A percentile compares a stretch with the other conserved stretches of the same genome.
Conservation (phyloP, 176 grass and related monocot species). For the Oryza glaberrima region DNA sequence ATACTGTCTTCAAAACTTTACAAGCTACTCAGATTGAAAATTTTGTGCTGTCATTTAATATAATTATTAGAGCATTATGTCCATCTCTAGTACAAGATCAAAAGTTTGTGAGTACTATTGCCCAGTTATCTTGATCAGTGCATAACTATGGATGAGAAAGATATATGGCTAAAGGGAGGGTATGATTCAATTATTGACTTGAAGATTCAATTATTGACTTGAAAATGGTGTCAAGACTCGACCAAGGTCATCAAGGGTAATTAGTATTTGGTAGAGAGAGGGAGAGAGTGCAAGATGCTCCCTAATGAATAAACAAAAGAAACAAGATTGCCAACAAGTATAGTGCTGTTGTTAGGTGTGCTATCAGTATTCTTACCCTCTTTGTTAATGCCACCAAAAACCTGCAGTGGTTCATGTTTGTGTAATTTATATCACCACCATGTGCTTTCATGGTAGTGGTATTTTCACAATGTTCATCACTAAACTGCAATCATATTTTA, state of each 20-base stretch:
- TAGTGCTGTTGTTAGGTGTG: slow-evolving; percentile 22
- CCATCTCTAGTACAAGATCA: background rate
- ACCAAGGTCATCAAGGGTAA: slow-evolving; percentile 14
- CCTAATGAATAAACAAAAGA: slow-evolving; percentile 17
- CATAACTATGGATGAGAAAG: background rate
- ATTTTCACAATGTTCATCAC: background rate
- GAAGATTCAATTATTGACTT: background rate
- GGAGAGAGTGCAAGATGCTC: background rate
- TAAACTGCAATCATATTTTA: background rate
- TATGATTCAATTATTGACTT: background rate
- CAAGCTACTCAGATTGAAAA: background rate
- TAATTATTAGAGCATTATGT: background rate
- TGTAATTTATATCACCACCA: slow-evolving; percentile 5
- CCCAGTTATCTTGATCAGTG: background rate
- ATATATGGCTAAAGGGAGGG: background rate
- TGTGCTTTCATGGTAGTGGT: background rate
- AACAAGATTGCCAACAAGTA: background rate
- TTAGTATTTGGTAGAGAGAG: slow-evolving; percentile 30
- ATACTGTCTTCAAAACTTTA: slow-evolving; percentile 6
- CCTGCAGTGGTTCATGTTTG: background rate
- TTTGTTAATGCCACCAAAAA: slow-evolving; percentile 27
- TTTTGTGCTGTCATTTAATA: background rate
- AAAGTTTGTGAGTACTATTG: slow-evolving; percentile 2
- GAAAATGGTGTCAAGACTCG: slow-evolving; percentile 8
- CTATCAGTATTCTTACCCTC: slow-evolving; percentile 3